A percentile compares a stretch with the other conserved stretches of the same genome.
These are phyloP conservation scores for Lactarius pseudohatsudake DNA, from an alignment of 768 basidiomycete species.

Conservation along the genomic window DNA sequence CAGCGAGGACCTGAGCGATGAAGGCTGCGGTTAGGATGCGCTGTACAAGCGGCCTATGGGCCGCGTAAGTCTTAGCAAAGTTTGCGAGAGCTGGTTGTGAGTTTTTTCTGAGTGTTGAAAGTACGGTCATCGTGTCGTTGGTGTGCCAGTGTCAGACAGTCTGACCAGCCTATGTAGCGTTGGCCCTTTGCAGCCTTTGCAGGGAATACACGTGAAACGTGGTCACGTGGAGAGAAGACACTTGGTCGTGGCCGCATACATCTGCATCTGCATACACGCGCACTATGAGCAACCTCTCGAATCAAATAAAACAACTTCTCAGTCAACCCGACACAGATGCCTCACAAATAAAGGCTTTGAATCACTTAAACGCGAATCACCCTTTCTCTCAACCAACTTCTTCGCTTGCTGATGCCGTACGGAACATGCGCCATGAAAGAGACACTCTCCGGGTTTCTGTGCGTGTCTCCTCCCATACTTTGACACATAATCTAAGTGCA, in stretches of 20 bases:
- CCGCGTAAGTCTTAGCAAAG: slow-evolving; percentile 53
- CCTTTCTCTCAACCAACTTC: slow-evolving; percentile 39
- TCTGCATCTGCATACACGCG: neutral
- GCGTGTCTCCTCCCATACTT: slow-evolving; percentile 29
- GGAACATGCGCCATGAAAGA: slow-evolving; percentile 39
- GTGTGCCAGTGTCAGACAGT: neutral
- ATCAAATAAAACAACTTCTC: slow-evolving; percentile 49
- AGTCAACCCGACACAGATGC: slow-evolving; percentile 45
- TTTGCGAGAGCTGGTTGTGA: slow-evolving; percentile 42
- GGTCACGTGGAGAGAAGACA: neutral
- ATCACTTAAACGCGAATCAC: slow-evolving; percentile 48
- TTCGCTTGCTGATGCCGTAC: slow-evolving; percentile 49
- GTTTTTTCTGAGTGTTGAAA: slow-evolving; percentile 34
- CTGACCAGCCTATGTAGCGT: neutral
- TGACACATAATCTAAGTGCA: slow-evolving; percentile 36
- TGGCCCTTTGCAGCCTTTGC: neutral
- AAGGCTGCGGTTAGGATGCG: slow-evolving; percentile 67
- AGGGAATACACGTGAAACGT: neutral
- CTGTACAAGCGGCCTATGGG: slow-evolving; percentile 72
- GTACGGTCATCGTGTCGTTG: slow-evolving; percentile 33
- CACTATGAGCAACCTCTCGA: slow-evolving; percentile 31
- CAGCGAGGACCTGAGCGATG: slow-evolving; percentile 64
- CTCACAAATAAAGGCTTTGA: slow-evolving; percentile 38
- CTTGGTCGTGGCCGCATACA: neutral
- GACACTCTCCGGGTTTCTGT: slow-evolving; percentile 35